Base-by-base conservation (phyloP, 768 basidiomycete species). In the Termitomyces sp. region DNA sequence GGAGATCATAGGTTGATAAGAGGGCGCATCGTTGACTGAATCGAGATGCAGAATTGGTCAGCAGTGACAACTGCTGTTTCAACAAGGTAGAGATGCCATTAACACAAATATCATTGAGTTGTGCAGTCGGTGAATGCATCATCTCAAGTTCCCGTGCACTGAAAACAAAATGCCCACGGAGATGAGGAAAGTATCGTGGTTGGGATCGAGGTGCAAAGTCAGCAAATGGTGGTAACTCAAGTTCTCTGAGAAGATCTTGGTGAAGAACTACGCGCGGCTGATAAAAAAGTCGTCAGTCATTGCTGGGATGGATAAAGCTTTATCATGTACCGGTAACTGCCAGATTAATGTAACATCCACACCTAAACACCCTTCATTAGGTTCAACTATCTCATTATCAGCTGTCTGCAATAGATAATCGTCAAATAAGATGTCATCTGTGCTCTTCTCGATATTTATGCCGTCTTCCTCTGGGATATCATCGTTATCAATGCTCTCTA, bases 41-140 rank as follows among this genome's bases (percentile, higher is more conserved):
- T 1, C 8, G 10, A 26, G 48, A 44, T 20, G 22, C 24, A 15
- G 29, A 3, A 18, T 22, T 39, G 18, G 31, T 34, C 1, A 34
- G 28, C n/a, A 42, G 36, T 7, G 28, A 56, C 20, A 51, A 51
- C 12, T 28, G 20, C 2, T 49, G 15, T 3, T 52, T 60, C 1
- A 73, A 55, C 4, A 68, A 36, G 0, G 58, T 48, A 0, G 69
- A 66, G n/a, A 64, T 39, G 1, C 63, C 67, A 28, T 72, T 70
- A 18, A 75, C 51, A 61, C 9, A 33, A 7, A 33, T 10, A 33
- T 33, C 33, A 33, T 33, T 33, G 7, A 33, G 33, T 10, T 2
- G 47, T 4, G 13, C 51, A 24, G 8, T 12, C 29, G 37, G 15
- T 4, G 7, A 52, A 41, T 8, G 6, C 16, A 52, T 15, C 34